These are phyloP conservation scores for Pichia kluyveri DNA, from an alignment of 805 yeast species.

Conservation along the genomic window DNA sequence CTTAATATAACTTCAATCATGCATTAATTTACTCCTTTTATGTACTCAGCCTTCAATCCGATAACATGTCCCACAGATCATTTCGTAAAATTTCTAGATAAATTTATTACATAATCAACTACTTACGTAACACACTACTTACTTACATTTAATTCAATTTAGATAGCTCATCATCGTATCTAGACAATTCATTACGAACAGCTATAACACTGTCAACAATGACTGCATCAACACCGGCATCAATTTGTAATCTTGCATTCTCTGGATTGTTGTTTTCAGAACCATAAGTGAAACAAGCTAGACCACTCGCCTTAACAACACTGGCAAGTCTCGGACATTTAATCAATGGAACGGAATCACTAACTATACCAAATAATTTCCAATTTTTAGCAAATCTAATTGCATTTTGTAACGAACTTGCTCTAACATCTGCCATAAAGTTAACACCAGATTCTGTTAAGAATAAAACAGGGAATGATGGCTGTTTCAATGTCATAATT, in stretches of 20 bases:
- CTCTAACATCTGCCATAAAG: slow-evolving; percentile 83
- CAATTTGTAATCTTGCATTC: slow-evolving; percentile 75
- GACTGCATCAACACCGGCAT: slow-evolving; percentile 97
- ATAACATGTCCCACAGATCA: too few relatives aligned
- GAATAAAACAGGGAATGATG: slow-evolving; percentile 83
- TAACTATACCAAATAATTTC: slow-evolving; percentile 86
- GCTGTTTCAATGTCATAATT: slow-evolving; percentile 81
- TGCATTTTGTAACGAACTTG: slow-evolving; percentile 82
- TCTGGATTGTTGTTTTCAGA: slow-evolving; percentile 75
- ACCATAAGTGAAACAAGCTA: slow-evolving; percentile 92
- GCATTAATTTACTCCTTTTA: too few relatives aligned
- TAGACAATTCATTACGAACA: slow-evolving; percentile 69
- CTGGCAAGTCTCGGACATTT: slow-evolving; percentile 82
- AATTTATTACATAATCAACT: too few relatives aligned
- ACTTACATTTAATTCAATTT: neutral
- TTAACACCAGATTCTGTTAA: slow-evolving; percentile 83
- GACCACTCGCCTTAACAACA: slow-evolving; percentile 84
- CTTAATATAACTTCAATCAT: too few relatives aligned
- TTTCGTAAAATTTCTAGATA: too few relatives aligned
- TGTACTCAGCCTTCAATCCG: too few relatives aligned
- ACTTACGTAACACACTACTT: too few relatives aligned
- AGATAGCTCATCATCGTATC: slow-evolving; percentile 7
- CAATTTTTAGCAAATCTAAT: slow-evolving; percentile 84
- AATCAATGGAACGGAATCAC: slow-evolving; percentile 81
- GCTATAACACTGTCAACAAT: slow-evolving; percentile 92